Evolutionary conservation across 2,329 filamentous ascomycete species (phyloP).

Genomic region (Emergomyces pasteurianus): DNA sequence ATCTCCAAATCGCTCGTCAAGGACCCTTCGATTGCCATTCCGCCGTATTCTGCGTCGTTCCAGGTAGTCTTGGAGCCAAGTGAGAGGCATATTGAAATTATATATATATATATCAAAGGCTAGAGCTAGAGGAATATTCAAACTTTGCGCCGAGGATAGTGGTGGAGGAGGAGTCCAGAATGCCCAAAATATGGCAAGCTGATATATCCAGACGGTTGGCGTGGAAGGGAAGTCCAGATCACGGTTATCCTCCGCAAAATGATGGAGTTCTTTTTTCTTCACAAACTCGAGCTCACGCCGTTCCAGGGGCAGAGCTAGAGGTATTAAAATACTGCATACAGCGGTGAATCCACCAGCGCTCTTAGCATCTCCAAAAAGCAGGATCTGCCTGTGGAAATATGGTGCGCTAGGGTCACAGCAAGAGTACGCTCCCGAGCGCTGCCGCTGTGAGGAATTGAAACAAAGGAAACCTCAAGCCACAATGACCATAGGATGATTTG

Average conservation of each 20-base stretch:
- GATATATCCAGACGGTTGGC: background rate
- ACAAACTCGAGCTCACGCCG: background rate
- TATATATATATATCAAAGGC: background rate
- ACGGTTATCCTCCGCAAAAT: background rate
- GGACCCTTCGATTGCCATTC: conserved; percentile 5
- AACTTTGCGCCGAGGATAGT: background rate
- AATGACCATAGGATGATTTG: background rate
- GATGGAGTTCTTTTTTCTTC: background rate
- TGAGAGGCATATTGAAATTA: background rate
- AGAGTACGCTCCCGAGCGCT: background rate
- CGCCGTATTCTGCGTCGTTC: conserved; percentile 9
- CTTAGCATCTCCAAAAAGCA: background rate
- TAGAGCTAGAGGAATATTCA: background rate
- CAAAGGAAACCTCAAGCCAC: background rate
- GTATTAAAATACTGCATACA: background rate
- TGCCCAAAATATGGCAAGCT: background rate
- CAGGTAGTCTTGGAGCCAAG: conserved; percentile 8
- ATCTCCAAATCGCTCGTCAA: conserved; percentile 12
- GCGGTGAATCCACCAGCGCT: background rate
- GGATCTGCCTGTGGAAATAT: background rate
- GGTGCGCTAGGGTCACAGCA: background rate
- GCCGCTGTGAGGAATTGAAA: background rate
- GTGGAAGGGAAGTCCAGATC: background rate
- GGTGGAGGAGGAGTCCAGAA: background rate
- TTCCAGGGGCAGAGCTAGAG: background rate